A percentile compares a stretch with the other conserved stretches of the same genome.
Evolutionary conservation across 2,329 filamentous ascomycete species (phyloP).

Genomic region (Venturia asperata): DNA sequence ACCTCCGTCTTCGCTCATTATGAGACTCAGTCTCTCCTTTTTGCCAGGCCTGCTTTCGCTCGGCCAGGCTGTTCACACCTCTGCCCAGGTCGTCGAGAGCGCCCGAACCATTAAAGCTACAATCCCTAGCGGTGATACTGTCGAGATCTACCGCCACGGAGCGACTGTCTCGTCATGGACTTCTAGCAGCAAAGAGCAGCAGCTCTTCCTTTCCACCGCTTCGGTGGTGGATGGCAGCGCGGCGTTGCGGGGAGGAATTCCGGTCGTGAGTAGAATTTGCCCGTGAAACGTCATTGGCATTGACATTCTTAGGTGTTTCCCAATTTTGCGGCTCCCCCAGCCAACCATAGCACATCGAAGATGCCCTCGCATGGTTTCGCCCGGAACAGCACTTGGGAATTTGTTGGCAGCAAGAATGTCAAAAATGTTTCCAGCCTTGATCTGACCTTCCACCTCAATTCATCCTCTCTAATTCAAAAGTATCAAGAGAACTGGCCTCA

Average conservation of each 20-base stretch:
- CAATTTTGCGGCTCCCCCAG: not conserved
- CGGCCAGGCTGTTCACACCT: not conserved
- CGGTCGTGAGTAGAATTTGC: not conserved
- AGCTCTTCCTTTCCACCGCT: not conserved
- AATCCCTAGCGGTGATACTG: not conserved
- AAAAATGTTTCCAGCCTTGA: not conserved
- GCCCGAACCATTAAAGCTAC: conserved; percentile 4
- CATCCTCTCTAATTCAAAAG: not conserved
- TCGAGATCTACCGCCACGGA: conserved; percentile 7
- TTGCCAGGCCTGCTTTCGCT: not conserved
- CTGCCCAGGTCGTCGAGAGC: not conserved
- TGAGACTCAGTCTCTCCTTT: not conserved
- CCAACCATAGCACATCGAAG: not conserved
- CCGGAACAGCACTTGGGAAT: conserved; percentile 3
- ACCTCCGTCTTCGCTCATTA: not conserved
- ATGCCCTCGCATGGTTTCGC: not conserved
- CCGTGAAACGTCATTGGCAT: not conserved
- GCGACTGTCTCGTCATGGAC: not conserved
- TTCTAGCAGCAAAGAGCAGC: not conserved
- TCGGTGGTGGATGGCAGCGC: not conserved
- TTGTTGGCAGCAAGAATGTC: not conserved
- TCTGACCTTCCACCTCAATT: conserved; percentile 1
- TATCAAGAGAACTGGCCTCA: not conserved
- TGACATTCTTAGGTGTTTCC: not conserved
- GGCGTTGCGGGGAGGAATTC: not conserved